A percentile compares a stretch with the other conserved stretches of the same genome.
Conservation (phyloP, 2,329 filamentous ascomycete genomes). For the Periconia sp. region DNA sequence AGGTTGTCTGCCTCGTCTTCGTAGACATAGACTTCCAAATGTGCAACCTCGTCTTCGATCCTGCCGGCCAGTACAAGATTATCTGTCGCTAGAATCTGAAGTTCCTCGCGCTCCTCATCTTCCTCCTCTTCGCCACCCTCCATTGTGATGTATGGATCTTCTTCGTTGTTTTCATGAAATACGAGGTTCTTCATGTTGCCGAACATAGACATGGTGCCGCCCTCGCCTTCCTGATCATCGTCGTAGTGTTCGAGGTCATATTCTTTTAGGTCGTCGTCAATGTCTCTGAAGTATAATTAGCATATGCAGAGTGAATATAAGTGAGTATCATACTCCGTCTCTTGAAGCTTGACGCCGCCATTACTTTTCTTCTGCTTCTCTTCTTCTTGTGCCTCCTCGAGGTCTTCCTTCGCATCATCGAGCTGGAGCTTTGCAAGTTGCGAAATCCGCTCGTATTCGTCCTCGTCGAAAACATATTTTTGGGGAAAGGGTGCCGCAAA, state of each 20-base stretch:
- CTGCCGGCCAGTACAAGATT: conserved; percentile 92
- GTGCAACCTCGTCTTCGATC: conserved; percentile 95
- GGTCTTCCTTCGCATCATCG: conserved; percentile 87
- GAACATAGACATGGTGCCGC: conserved; percentile 86
- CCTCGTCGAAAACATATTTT: conserved; percentile 58
- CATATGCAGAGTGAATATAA: background rate
- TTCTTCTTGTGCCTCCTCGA: conserved; percentile 62
- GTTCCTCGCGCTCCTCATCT: conserved; percentile 88
- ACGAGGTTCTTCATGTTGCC: conserved; percentile 92
- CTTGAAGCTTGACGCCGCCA: conserved; percentile 23
- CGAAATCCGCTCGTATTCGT: conserved; percentile 58
- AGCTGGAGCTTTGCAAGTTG: conserved; percentile 69
- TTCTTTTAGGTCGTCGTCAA: conserved; percentile 89
- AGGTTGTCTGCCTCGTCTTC: conserved; percentile 95
- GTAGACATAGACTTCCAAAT: conserved; percentile 96
- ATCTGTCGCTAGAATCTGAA: conserved; percentile 91
- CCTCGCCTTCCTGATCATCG: conserved; percentile 74
- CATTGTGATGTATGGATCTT: conserved; percentile 96
- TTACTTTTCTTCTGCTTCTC: conserved; percentile 46
- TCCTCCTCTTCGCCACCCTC: conserved; percentile 72
- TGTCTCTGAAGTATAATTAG: conserved; percentile 37
- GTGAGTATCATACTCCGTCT: conserved; percentile 17
- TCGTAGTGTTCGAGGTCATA: conserved; percentile 98
- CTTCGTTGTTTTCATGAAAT: conserved; percentile 92
- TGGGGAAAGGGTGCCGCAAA: conserved; percentile 57